These are phyloP conservation scores for Penicillium sp. DNA, from an alignment of 2,329 filamentous ascomycete genomes.

Conservation along the genomic window DNA sequence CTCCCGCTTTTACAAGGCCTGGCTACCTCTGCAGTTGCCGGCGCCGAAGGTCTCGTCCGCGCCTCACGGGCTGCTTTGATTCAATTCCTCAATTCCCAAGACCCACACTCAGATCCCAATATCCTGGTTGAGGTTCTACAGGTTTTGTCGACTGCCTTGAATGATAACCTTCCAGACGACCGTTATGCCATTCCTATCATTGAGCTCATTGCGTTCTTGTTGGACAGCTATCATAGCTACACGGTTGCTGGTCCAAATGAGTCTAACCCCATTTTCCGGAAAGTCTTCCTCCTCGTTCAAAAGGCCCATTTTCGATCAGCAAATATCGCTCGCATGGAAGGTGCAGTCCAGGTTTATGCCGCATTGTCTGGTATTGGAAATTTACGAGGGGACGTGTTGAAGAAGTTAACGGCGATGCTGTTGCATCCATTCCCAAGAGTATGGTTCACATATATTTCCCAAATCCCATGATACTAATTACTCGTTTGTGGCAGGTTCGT, in stretches of 20 bases:
- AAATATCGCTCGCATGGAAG: conserved; percentile 78
- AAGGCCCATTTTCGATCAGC: conserved; percentile 80
- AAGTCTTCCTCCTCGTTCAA: conserved; percentile 69
- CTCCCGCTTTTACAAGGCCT: conserved; percentile 44
- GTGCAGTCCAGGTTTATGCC: conserved; percentile 77
- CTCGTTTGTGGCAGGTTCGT: conserved; percentile 32
- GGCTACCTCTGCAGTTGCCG: conserved; percentile 46
- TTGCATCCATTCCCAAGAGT: conserved; percentile 81
- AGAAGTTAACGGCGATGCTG: conserved; percentile 71
- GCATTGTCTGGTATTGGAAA: conserved; percentile 61
- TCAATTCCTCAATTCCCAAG: conserved; percentile 31
- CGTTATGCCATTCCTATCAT: conserved; percentile 73
- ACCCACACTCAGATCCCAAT: conserved; percentile 29
- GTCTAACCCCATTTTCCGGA: conserved; percentile 55
- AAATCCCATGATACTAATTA: background rate
- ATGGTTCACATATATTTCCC: conserved; percentile 31
- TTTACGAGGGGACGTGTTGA: conserved; percentile 58
- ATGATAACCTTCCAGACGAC: conserved; percentile 59
- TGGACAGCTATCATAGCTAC: conserved; percentile 56
- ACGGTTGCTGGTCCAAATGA: conserved; percentile 41
- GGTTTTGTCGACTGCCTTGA: conserved; percentile 58
- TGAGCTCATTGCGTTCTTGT: conserved; percentile 74
- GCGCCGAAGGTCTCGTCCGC: conserved; percentile 46
- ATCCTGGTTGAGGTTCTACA: conserved; percentile 50
- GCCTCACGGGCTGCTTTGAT: conserved; percentile 45